Base-by-base conservation (phyloP, 805 yeast genomes). In the Candida morakotiae region DNA sequence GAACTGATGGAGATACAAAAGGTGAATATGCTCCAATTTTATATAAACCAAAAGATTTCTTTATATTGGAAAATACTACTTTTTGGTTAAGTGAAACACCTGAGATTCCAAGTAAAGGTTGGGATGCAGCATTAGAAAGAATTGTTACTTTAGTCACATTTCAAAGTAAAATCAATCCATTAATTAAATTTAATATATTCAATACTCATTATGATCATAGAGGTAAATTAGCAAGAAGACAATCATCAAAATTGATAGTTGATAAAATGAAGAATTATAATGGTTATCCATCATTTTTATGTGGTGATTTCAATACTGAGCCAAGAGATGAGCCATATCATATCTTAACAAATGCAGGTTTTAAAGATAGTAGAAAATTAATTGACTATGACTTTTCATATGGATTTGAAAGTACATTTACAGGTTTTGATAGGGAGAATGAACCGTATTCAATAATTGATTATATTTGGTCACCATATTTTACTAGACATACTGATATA, bases 351-450 rank as follows among this genome's bases (percentile, higher is more conserved):
- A 39, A 49, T 9, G 49, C 60, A 9, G 70, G 68, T 3, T 56
- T 62, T 40, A 55, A 58, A 34, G 78, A 72, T 45, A 60, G 69
- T 35, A 44, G 71, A 2, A 42, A 53, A 9, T 47, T 59, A 34
- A 54, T 52, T 10, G 54, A 54, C 27, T 29, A 47, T 1, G 37
- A 43, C 3, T 52, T 45, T 32, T 43, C 44, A 20, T 77, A 75
- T 44, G 81, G 80, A 0, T 63, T 61, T 40, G 43, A 44, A 15
- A 43, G 58, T 17, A 75, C 81, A 0, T 74, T 63, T 42, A 73
- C 80, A 0, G 80, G 80, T 3, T 77, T 75, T 45, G 60, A 62
- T 40, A 51, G 46, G 13, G 50, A 43, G 9, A 27, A 52, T 31
- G 64, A 56, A 42, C 52, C 43, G 24, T 37, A 35, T 16, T 40